Percentiles rank a stretch among this genome's conserved stretches.
phyloP scores from a whole-genome alignment of 345 rosid species.

The Pugionium cornutum region DNA sequence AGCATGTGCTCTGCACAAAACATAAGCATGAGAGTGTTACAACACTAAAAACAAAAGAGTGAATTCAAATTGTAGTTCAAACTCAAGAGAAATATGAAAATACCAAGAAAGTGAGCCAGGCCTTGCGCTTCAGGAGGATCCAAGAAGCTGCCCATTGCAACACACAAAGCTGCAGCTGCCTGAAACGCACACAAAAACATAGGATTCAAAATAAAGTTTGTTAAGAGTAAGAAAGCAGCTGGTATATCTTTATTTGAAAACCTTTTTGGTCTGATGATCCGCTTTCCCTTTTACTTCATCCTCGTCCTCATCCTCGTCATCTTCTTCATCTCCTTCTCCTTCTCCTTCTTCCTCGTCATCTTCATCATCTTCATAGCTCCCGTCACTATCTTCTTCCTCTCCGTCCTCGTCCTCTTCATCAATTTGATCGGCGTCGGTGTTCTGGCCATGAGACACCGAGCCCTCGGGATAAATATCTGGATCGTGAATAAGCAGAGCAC shows the following conservation, averaged over 20 bases:
- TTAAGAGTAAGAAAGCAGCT: not conserved
- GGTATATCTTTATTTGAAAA: constrained; percentile 12
- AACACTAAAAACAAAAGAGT: not conserved
- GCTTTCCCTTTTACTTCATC: constrained; percentile 34
- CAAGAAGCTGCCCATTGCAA: constrained; percentile 92
- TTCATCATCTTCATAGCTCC: constrained; percentile 38
- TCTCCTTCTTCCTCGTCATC: constrained; percentile 36
- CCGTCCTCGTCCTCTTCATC: constrained; percentile 46
- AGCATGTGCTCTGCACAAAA: constrained; percentile 84
- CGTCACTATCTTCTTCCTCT: constrained; percentile 39
- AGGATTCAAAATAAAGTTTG: not conserved
- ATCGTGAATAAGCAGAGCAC: constrained; percentile 88
- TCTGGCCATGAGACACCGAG: constrained; percentile 25
- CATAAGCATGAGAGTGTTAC: constrained; percentile 13
- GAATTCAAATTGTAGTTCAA: constrained; percentile 12
- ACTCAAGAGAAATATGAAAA: constrained; percentile 14
- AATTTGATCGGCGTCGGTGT: constrained; percentile 13
- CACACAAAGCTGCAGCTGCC: constrained; percentile 99
- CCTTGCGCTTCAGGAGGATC: constrained; percentile 98
- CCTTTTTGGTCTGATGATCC: constrained; percentile 76
- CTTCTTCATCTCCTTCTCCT: constrained; percentile 25
- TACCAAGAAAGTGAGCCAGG: constrained; percentile 95
- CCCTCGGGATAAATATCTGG: constrained; percentile 77
- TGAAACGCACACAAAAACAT: constrained; percentile 30
- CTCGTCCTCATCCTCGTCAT: constrained; percentile 33